Evolutionary conservation across 805 yeast genomes (phyloP), one percentile per base, ranked within the genome.

Genomic region (Cyberlindnera amylophila): DNA sequence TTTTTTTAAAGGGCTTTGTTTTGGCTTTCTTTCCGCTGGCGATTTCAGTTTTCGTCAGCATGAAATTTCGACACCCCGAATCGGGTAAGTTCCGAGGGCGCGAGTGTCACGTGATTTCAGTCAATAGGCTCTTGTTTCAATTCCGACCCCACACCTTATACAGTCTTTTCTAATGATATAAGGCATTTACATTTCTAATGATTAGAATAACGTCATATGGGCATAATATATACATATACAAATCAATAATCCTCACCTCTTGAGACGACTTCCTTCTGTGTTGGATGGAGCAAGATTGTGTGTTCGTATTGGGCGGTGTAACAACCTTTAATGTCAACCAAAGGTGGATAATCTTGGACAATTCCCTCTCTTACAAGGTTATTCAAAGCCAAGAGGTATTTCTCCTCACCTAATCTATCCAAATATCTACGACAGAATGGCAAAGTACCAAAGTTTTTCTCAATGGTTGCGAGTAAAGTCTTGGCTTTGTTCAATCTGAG

Each of bases 291-390:
- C 52, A 93, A 71, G 36, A 91, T 76, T 1, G 99, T 93, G 67
- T 93, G 99, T 64, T 93, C 99, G 59, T 66, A 91, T 66, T 93
- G 99, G 0, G 99, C 99, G 30, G 98, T 93, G 72, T 86, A 90
- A 36, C 84, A 74, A 11, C 98, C 98, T 46, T 71, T 75, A 15
- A 73, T 66, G 61, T 93, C 99, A 41, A 77, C 82, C 51, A 93
- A 69, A 6, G 99, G 99, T 14, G 97, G 96, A 56, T 93, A 89
- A 52, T 88, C 99, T 55, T 84, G 85, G 8, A 93, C 87, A n/a
- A 86, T 68, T 4, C 96, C 98, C 7, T 84, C 76, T 61, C 80
- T 81, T 41, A 88, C 96, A 59, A 93, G 72, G 55, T 79, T 83
- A 66, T 85, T 88, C 64, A 93, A 74, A 6, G 96, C 96, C 54